Percentiles rank a stretch among this genome's conserved stretches.
These are phyloP conservation scores for Sporothrix luriei DNA, from an alignment of 2,329 filamentous ascomycete species.

Conservation along the genomic window DNA sequence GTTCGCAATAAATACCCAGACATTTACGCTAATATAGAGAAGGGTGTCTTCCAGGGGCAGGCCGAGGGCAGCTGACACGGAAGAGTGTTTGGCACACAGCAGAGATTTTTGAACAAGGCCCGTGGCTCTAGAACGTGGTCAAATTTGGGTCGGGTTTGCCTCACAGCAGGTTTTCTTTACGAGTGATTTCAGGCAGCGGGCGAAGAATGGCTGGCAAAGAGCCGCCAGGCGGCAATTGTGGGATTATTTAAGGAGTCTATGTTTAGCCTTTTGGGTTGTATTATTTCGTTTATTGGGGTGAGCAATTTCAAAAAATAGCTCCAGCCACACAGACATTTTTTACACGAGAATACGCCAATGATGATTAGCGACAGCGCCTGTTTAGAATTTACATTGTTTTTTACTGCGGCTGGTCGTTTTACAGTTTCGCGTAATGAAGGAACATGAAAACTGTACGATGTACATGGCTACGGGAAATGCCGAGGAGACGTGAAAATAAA, in stretches of 20 bases:
- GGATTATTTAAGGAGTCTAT: neutral
- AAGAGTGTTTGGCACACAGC: neutral
- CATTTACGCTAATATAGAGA: constrained; percentile 60
- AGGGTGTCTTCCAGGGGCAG: constrained; percentile 54
- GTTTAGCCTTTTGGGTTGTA: constrained; percentile 7
- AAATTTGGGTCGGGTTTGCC: neutral
- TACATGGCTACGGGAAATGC: neutral
- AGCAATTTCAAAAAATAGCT: neutral
- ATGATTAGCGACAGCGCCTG: constrained; percentile 1
- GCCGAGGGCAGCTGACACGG: constrained; percentile 38
- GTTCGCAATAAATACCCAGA: constrained; percentile 66
- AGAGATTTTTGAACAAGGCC: neutral
- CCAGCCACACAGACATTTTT: neutral
- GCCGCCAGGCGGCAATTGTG: neutral
- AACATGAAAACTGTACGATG: neutral
- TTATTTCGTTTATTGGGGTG: neutral
- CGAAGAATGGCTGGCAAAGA: neutral
- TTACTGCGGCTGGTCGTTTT: neutral
- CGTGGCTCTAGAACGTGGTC: neutral
- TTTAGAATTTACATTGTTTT: neutral
- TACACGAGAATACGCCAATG: constrained; percentile 8
- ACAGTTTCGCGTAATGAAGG: neutral
- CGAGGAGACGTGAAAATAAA: constrained; percentile 12
- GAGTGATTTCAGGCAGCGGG: neutral
- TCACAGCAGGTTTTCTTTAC: neutral